phyloP scores from a whole-genome alignment of 345 rosid species.

The Eucalyptus tenuipes region DNA sequence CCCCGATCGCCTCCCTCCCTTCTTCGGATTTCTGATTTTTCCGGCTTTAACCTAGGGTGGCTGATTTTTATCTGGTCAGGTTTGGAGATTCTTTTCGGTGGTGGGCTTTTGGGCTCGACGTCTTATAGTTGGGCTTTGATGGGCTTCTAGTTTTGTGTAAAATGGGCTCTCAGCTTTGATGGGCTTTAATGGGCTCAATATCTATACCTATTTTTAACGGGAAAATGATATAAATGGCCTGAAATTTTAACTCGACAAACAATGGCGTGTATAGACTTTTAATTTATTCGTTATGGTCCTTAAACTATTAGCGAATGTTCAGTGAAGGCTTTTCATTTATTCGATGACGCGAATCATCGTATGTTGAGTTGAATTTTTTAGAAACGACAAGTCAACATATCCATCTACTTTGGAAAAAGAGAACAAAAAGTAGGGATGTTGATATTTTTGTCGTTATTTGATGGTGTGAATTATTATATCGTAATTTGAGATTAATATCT shows the following conservation, averaged over 20 bases:
- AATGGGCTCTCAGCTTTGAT: not conserved
- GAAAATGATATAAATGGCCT: too few relatives aligned
- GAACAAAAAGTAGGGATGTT: not conserved
- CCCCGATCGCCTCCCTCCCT: not conserved
- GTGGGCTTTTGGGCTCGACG: not conserved
- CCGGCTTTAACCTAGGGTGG: not conserved
- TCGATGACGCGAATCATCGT: fast-evolving
- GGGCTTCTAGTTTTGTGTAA: not conserved
- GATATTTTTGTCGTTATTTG: not conserved
- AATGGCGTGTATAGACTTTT: fast-evolving
- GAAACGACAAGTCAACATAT: too few relatives aligned
- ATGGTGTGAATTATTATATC: too few relatives aligned
- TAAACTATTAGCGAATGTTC: not conserved
- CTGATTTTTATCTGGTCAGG: not conserved
- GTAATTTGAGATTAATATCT: not conserved
- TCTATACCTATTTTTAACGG: not conserved
- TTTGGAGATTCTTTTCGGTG: not conserved
- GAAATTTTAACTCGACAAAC: fast-evolving
- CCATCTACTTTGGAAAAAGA: not conserved
- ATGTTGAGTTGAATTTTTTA: not conserved
- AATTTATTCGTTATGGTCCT: too few relatives aligned
- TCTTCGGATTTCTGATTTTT: not conserved
- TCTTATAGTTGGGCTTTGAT: not conserved
- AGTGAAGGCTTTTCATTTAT: too few relatives aligned
- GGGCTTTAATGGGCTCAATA: not conserved